Conservation (phyloP, 192 early-diverging fungal genomes). For the Umbelopsis ramanniana region DNA sequence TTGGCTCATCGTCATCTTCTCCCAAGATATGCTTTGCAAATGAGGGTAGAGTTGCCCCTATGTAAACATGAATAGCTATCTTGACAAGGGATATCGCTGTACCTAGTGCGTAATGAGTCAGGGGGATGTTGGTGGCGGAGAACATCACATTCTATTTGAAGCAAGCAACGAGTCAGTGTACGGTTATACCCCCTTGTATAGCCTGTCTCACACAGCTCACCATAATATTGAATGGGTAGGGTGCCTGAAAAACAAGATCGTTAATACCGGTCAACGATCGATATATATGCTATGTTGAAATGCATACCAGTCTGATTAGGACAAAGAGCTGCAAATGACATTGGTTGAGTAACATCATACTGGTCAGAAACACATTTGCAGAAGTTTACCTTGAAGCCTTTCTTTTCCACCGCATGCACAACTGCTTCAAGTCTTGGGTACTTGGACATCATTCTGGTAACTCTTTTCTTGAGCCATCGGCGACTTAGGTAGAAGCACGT, state of each 20-base stretch:
- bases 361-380: not conserved
- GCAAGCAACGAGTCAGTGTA: not conserved
- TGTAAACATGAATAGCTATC: slow-evolving; percentile 62
- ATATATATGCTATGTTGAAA: not conserved
- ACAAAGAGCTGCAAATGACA: slow-evolving; percentile 56
- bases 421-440: slow-evolving; percentile 55
- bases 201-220: slow-evolving; percentile 6
- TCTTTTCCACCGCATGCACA: slow-evolving; percentile 61
- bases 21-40: slow-evolving; percentile 44
- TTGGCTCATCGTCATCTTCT: slow-evolving; percentile 30
- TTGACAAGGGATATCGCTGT: slow-evolving; percentile 63
- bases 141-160: slow-evolving; percentile 55
- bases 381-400: slow-evolving; percentile 60
- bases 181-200: no score
- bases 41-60: slow-evolving; percentile 60
- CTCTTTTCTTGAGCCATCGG: slow-evolving; percentile 48
- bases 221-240: slow-evolving; percentile 73
- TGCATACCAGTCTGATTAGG: slow-evolving; percentile 56
- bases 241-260: slow-evolving; percentile 41
- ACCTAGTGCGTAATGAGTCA: slow-evolving; percentile 46
- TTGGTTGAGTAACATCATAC: not conserved
- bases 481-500: slow-evolving; percentile 59
- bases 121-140: slow-evolving; percentile 57
- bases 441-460: slow-evolving; percentile 45
- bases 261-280: not conserved